Evolutionary conservation across 176 grass and related monocot genomes (phyloP), one percentile per base, ranked within the genome.

Genomic region (Rhynchospora breviuscula): DNA sequence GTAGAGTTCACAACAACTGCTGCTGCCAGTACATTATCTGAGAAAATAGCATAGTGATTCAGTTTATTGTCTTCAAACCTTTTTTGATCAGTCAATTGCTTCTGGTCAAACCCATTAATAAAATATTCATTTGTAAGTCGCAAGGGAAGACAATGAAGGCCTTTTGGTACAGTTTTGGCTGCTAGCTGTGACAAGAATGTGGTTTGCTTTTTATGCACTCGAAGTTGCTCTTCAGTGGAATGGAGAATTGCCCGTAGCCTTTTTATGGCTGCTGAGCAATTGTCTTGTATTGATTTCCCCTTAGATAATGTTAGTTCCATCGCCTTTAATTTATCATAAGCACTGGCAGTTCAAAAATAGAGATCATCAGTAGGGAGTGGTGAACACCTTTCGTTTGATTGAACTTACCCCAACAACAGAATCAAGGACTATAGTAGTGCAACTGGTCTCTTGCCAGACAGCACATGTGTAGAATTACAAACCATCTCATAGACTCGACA

Each of bases 1-100:
- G 96, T 91, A 22, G 93, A 99, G 49, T 99, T 99, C 58, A 99
- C 91, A 69, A 95, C 96, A 17, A 91, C 91, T 67, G 93, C 96
- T 86, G 89, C 73, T 49, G 93, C 93, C 77, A 98, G 88, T 57
- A 99, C 82, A 67, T 99, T 95, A 83, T 99, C 96, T 25, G 96
- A 99, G 79, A 99, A 99, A 45, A 99, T 85, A 19, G 96, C 93
- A 84, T 95, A 99, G 45, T 99, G 96, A 92, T 90, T 80, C 48
- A 99, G 91, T 80, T 89, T 85, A 31, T 91, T 91, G 57, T 99
- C 85, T 90, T 93, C 91, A 81, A 99, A 84, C 83, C 90, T 99
- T 48, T 95, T 88, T 85, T 19, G 59, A 63, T 85, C 60, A 51
- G 83, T 85, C 79, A 99, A 86, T 40, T 89, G 54, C 26, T 88